Percentiles rank a stretch among this genome's conserved stretches.
Evolutionary conservation across 2,329 filamentous ascomycete species (phyloP).

Genomic region (Elsinoe perseae): DNA sequence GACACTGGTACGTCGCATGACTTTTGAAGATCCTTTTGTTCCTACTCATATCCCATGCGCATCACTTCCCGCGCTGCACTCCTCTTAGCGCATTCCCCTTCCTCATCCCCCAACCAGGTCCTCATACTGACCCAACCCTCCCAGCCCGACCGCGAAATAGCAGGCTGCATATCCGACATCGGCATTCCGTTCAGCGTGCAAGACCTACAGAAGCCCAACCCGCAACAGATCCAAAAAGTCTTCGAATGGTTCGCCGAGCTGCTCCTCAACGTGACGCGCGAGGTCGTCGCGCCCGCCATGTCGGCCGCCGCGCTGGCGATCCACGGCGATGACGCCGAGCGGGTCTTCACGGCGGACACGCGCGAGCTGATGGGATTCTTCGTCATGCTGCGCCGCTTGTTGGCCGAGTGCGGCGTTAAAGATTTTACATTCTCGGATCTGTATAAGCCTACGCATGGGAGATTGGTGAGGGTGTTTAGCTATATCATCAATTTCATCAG

Average conservation of each 20-base stretch:
- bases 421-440: slow-evolving; percentile 93
- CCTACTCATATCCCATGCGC: not conserved
- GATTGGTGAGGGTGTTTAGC: slow-evolving; percentile 89
- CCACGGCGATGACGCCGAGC: slow-evolving; percentile 72
- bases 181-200: slow-evolving; percentile 79
- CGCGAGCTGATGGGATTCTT: slow-evolving; percentile 96
- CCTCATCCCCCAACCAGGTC: not conserved
- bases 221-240: slow-evolving; percentile 90
- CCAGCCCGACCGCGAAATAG: slow-evolving; percentile 69
- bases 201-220: slow-evolving; percentile 89
- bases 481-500: slow-evolving; percentile 98
- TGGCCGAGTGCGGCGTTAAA: slow-evolving; percentile 79
- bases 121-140: slow-evolving; percentile 21
- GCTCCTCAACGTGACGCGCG: slow-evolving; percentile 85
- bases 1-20: slow-evolving; percentile 36
- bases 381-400: slow-evolving; percentile 66
- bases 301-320: slow-evolving; percentile 81
- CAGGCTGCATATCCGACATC: slow-evolving; percentile 94
- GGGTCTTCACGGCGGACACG: slow-evolving; percentile 73
- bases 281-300: slow-evolving; percentile 93
- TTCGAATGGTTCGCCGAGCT: slow-evolving; percentile 97
- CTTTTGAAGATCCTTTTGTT: not conserved
- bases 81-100: not conserved
- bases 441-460: slow-evolving; percentile 80
- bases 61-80: not conserved